Percentiles rank a stretch among this genome's conserved stretches.
Conservation (phyloP, 441 rosid species). For the Biscutella auriculata region DNA sequence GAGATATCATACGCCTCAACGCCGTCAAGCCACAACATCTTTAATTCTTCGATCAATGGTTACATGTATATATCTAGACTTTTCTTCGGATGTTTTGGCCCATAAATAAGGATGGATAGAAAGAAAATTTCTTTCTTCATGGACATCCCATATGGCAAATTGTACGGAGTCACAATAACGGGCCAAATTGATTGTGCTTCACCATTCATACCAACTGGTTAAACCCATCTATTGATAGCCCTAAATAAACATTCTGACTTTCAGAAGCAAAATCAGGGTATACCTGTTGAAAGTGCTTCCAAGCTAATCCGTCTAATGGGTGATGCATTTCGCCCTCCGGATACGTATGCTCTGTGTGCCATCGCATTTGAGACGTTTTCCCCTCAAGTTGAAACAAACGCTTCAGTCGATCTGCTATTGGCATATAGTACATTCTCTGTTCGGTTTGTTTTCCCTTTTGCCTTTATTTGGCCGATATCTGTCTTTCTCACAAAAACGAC, state of each 20-base stretch:
- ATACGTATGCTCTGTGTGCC: neutral
- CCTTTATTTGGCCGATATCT: too few species aligned
- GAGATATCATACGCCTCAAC: neutral
- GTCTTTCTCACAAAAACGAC: too few species aligned
- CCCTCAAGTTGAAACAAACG: neutral
- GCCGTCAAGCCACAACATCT: neutral
- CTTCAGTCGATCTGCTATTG: neutral
- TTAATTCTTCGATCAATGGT: neutral
- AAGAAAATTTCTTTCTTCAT: neutral
- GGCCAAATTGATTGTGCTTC: neutral
- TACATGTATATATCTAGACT: too few species aligned
- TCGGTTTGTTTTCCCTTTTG: neutral
- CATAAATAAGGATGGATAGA: too few species aligned
- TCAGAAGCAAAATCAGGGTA: neutral
- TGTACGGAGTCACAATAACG: neutral
- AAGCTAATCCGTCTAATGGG: neutral
- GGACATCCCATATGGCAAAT: neutral
- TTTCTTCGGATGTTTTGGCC: too few species aligned
- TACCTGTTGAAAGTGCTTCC: neutral
- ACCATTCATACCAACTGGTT: neutral
- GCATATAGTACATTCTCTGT: neutral
- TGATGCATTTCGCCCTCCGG: neutral
- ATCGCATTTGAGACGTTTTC: neutral
- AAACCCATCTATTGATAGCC: neutral
- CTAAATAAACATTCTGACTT: neutral